A percentile compares a stretch with the other conserved stretches of the same genome.
Evolutionary conservation across 495 filamentous ascomycete genomes (phyloP).

Genomic region (Aspergillus diversus): DNA sequence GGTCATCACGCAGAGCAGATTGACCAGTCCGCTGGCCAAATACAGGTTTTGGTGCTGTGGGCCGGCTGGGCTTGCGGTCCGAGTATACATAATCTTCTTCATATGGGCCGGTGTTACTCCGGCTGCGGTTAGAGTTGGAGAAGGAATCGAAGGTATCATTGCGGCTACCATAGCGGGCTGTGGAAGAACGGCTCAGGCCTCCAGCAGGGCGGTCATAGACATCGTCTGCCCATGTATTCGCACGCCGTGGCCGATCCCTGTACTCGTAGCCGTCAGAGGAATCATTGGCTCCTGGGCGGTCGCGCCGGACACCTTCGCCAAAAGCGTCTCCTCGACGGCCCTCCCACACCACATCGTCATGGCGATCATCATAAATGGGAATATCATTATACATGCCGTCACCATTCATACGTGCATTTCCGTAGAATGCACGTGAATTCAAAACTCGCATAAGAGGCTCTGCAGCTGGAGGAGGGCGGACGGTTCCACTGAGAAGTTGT

Average conservation of each 20-base stretch:
- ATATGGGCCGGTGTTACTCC: constrained; percentile 49
- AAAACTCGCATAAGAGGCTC: constrained; percentile 83
- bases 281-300: constrained; percentile 55
- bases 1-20: constrained; percentile 69
- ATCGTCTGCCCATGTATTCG: constrained; percentile 88
- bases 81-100: constrained; percentile 64
- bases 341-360: constrained; percentile 94
- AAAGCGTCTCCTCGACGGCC: constrained; percentile 74
- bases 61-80: constrained; percentile 62
- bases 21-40: constrained; percentile 66
- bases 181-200: constrained; percentile 54
- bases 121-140: constrained; percentile 39
- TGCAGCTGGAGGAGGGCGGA: constrained; percentile 79
- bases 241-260: constrained; percentile 65
- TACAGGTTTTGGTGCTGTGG: constrained; percentile 85
- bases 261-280: constrained; percentile 59
- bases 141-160: constrained; percentile 52
- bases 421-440: constrained; percentile 80
- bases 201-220: constrained; percentile 71
- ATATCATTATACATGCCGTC: constrained; percentile 92
- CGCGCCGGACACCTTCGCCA: constrained; percentile 69
- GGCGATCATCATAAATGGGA: constrained; percentile 84
- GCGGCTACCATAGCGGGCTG: constrained; percentile 45
- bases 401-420: constrained; percentile 50
- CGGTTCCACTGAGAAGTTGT: constrained; percentile 75